These are phyloP conservation scores for Fraxinus cuspidata DNA, from an alignment of 257 asterid species.

Conservation along the genomic window DNA sequence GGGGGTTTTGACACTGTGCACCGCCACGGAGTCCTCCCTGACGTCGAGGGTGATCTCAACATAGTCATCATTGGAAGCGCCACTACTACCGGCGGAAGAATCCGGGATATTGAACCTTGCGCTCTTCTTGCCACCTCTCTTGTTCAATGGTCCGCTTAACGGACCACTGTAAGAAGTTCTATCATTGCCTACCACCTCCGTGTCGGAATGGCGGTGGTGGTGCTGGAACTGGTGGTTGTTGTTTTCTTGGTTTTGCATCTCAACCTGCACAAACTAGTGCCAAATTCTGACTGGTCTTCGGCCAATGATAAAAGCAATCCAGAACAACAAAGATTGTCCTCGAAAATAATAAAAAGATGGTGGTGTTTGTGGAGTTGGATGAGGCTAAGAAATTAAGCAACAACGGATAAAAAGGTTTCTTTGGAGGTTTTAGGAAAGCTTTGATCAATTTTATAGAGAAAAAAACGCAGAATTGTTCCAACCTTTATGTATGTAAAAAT, in stretches of 20 bases:
- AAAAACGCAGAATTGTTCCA: neutral
- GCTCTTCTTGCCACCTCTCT: constrained; percentile 62
- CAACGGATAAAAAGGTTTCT: neutral
- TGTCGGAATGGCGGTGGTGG: constrained; percentile 57
- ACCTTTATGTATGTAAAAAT: neutral
- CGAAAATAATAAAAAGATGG: too few relatives aligned
- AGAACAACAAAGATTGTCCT: neutral
- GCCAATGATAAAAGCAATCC: neutral
- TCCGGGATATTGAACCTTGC: constrained; percentile 74
- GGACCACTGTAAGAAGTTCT: constrained; percentile 60
- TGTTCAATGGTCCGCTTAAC: constrained; percentile 68
- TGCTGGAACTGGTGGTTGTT: constrained; percentile 30
- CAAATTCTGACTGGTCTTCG: neutral
- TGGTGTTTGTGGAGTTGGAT: neutral
- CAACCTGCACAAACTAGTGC: neutral
- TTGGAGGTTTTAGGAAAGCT: neutral
- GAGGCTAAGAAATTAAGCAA: too few relatives aligned
- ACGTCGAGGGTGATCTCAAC: constrained; percentile 94
- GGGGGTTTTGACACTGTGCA: constrained; percentile 82
- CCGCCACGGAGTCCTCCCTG: constrained; percentile 86
- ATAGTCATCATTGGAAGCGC: constrained; percentile 52
- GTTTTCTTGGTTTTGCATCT: constrained; percentile 52
- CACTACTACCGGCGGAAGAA: constrained; percentile 2
- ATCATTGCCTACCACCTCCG: constrained; percentile 50
- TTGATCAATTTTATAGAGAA: neutral